A percentile compares a stretch with the other conserved stretches of the same genome.
Conservation (phyloP, 1,284 basidiomycete species). For the Gymnopus androsaceus region DNA sequence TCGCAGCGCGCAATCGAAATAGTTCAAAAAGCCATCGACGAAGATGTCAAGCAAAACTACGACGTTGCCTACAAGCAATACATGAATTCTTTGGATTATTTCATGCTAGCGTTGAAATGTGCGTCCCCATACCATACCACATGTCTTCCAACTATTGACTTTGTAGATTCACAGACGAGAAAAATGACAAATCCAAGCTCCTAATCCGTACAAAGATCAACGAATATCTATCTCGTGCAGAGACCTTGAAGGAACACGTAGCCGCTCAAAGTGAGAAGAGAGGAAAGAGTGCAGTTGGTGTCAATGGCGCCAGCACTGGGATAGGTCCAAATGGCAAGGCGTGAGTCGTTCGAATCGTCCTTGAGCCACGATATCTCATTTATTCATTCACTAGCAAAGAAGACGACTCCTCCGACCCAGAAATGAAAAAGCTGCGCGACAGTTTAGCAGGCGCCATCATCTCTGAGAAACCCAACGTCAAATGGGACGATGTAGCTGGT, state of each 20-base stretch:
- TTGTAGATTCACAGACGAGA: slow-evolving; percentile 73
- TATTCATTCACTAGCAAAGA: slow-evolving; percentile 51
- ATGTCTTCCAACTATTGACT: neutral
- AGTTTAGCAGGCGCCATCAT: slow-evolving; percentile 89
- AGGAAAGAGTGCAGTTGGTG: slow-evolving; percentile 77
- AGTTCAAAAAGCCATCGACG: slow-evolving; percentile 94
- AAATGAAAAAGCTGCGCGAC: slow-evolving; percentile 92
- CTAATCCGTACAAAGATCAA: slow-evolving; percentile 89
- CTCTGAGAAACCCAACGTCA: slow-evolving; percentile 93
- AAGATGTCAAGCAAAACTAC: slow-evolving; percentile 94
- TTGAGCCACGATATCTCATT: neutral
- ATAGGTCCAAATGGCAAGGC: slow-evolving; percentile 67
- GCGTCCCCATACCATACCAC: slow-evolving; percentile 8
- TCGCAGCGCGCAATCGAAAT: slow-evolving; percentile 90
- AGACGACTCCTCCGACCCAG: slow-evolving; percentile 81
- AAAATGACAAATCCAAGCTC: slow-evolving; percentile 91
- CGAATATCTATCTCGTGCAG: slow-evolving; percentile 92
- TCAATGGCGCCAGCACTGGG: slow-evolving; percentile 68
- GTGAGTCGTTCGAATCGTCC: slow-evolving; percentile 41
- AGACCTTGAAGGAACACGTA: slow-evolving; percentile 86
- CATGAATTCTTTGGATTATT: slow-evolving; percentile 96
- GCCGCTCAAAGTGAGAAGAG: slow-evolving; percentile 60
- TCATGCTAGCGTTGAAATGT: slow-evolving; percentile 84
- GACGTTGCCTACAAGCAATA: slow-evolving; percentile 92
- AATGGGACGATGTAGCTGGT: slow-evolving; percentile 98